Evolutionary conservation across 148 eudicot species (phyloP), one percentile per base, ranked within the genome.

Genomic region (Camellia sinensis): DNA sequence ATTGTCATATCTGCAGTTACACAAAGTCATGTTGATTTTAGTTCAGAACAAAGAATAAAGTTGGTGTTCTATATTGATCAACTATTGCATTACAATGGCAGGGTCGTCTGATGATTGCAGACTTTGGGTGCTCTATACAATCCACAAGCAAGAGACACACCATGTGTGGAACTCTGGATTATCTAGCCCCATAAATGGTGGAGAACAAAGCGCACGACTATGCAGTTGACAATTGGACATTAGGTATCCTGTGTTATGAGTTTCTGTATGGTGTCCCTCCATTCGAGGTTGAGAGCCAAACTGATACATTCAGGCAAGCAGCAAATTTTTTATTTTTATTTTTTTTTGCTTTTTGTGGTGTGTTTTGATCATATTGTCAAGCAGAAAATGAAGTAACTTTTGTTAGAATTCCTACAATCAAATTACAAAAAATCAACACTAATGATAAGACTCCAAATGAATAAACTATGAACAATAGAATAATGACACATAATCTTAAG

Each of bases 61-160:
- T 11, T 40, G 14, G 3, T 74, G 61, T 53, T 76, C 40, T 3
- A 67, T 53, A 19, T 53, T 53, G 9, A 78, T 17, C 57, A 10
- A 43, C 3, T 17, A 22, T 17, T 44, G 3, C 4, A 19, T 18
- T 5, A 19, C 46, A 52, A 82, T 78, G 44, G 18, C 77, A 95
- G 99, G 97, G 97, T 56, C 91, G 89, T 76, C 79, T 94, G 75
- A 94, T 92, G 87, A 91, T 92, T 84, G 97, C 97, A 53, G 98
- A 94, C 80, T 94, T 94, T 80, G 97, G 97, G 46, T 92, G 98
- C 97, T 94, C 98, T 59, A 97, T 92, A 17, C 95, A 94, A 80
- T 90, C 94, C 60, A 84, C 83, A 80, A 86, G 69, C 88, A 92
- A 92, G 83, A 89, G 98, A 52, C 89, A 82, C 80, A 92, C 98